These are phyloP conservation scores for Aspergillus sp. DNA, from an alignment of 2,329 filamentous ascomycete genomes.

Conservation along the genomic window DNA sequence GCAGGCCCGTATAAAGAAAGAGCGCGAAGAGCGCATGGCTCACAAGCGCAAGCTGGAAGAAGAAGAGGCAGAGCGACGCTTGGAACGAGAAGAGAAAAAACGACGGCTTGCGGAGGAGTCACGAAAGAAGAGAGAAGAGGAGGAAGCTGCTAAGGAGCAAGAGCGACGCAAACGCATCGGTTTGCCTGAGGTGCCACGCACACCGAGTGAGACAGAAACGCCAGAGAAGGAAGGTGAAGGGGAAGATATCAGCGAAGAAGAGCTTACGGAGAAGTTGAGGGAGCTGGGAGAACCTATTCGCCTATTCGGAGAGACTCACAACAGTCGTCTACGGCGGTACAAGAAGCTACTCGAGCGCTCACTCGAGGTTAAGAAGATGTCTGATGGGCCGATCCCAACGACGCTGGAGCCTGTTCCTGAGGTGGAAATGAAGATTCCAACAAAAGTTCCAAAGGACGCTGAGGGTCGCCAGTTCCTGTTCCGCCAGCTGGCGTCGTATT, in stretches of 20 bases:
- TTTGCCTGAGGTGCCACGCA: constrained; percentile 70
- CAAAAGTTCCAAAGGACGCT: constrained; percentile 65
- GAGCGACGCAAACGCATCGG: constrained; percentile 76
- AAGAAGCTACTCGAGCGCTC: constrained; percentile 60
- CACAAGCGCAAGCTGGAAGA: constrained; percentile 91
- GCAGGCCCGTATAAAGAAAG: constrained; percentile 73
- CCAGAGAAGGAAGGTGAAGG: constrained; percentile 38
- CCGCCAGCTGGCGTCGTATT: constrained; percentile 90
- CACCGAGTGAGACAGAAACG: constrained; percentile 32
- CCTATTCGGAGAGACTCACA: constrained; percentile 82
- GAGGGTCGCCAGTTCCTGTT: constrained; percentile 74
- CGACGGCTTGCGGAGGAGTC: constrained; percentile 81
- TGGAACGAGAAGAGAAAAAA: constrained; percentile 78
- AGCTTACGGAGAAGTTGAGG: constrained; percentile 70
- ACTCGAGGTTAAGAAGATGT: constrained; percentile 51
- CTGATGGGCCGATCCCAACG: constrained; percentile 83
- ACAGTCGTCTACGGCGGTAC: constrained; percentile 71
- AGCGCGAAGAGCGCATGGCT: constrained; percentile 69
- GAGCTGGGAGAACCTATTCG: constrained; percentile 72
- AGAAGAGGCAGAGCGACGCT: constrained; percentile 73
- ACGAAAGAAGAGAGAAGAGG: constrained; percentile 68
- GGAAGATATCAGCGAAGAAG: constrained; percentile 69
- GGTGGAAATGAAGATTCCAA: constrained; percentile 82
- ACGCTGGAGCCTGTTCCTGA: constrained; percentile 79
- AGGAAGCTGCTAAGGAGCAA: constrained; percentile 74